Evolutionary conservation across 2,329 filamentous ascomycete species (phyloP), one percentile per base, ranked within the genome.

Genomic region (Sphaerostilbella broomeana): DNA sequence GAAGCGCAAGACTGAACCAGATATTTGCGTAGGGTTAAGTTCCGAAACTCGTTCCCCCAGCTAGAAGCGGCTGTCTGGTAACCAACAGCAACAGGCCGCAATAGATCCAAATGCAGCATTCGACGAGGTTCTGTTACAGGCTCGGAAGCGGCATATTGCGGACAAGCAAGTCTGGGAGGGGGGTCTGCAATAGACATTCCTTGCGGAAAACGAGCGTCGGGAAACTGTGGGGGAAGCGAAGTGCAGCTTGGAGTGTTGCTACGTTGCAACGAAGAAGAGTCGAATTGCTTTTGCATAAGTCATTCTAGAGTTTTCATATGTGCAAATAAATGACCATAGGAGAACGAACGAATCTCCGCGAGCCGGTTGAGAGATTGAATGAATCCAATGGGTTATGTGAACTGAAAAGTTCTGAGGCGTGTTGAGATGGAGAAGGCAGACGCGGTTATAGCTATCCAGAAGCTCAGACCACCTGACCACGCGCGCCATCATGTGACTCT

Each of bases 1-100:
- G 75, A 67, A 72, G 71, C 77, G 78, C 79, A 84, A 88, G 56
- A 73, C 84, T 85, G 47, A 52, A 78, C 86, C 84, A 84, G 79
- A 69, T 63, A 59, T 68, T 64, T 69, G 69, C 75, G 84, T 95
- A 95, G 89, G 89, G 89, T 94, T 95, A 94, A 89, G 85, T 89
- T 89, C 85, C 86, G 80, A 82, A 65, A 69, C 65, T 69, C 70
- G 70, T 77, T 81, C 76, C 73, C 75, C 65, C 67, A 56, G 58
- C 49, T 49, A 40, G 49, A 55, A 62, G 61, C 64, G 66, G 60
- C 63, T 59, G 57, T 59, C 58, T 47, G 56, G 52, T 53, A 56
- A 54, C 55, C 48, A 39, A 63, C 60, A 55, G 61, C 59, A 45
- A 51, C 46, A 43, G 46, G 41, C 53, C 62, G 57, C 56, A 58